Conservation (phyloP, 345 rosid genomes). For the Heritiera fomes region DNA sequence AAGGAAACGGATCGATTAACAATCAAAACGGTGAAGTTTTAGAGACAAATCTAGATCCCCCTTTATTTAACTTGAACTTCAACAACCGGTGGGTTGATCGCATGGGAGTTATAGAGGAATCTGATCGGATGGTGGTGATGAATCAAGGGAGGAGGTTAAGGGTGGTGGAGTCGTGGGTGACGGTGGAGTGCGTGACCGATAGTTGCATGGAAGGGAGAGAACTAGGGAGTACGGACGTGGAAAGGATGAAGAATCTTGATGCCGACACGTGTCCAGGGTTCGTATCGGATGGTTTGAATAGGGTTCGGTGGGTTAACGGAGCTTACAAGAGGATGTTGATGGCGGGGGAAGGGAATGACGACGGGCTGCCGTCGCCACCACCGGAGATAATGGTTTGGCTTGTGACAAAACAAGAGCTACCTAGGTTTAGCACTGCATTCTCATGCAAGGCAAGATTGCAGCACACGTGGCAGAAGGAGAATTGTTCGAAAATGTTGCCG, state of each 20-base stretch:
- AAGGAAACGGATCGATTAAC: slow-evolving; percentile 18
- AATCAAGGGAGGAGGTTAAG: slow-evolving; percentile 9
- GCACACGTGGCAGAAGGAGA: slow-evolving; percentile 52
- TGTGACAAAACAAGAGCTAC: slow-evolving; percentile 50
- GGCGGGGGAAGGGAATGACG: slow-evolving; percentile 22
- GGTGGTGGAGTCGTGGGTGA: slow-evolving; percentile 59
- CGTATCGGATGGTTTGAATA: slow-evolving; percentile 52
- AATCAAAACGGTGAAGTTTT: not conserved
- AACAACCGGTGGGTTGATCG: slow-evolving; percentile 15
- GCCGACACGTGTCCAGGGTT: slow-evolving; percentile 72
- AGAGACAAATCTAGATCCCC: slow-evolving; percentile 12
- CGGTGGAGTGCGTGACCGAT: slow-evolving; percentile 64
- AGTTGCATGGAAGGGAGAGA: slow-evolving; percentile 42
- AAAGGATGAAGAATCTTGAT: slow-evolving; percentile 50
- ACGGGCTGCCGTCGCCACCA: not conserved
- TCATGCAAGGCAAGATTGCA: slow-evolving; percentile 66
- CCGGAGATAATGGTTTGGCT: slow-evolving; percentile 41
- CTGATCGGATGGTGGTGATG: slow-evolving; percentile 31
- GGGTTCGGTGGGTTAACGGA: slow-evolving; percentile 61
- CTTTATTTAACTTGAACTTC: slow-evolving; percentile 18
- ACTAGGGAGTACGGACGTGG: slow-evolving; percentile 42
- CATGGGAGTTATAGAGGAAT: not conserved
- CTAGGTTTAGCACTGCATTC: slow-evolving; percentile 38
- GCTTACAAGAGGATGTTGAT: slow-evolving; percentile 58
- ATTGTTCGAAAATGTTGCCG: slow-evolving; percentile 44